These are phyloP conservation scores for Schizosaccharomyces pombe DNA, from an alignment of 805 yeast species.

Conservation along the genomic window DNA sequence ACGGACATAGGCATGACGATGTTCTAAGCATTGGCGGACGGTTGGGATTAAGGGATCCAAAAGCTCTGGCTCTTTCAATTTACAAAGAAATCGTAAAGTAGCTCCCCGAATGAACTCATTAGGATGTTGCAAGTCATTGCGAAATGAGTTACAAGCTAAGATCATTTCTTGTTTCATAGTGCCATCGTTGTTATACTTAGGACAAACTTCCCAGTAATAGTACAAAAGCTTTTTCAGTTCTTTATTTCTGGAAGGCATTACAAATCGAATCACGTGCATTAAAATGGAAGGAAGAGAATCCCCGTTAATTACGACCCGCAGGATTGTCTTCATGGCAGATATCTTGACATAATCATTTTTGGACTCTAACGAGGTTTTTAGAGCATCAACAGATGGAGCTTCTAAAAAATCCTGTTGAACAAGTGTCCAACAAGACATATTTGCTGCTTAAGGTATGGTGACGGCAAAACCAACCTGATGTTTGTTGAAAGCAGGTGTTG, in stretches of 20 bases:
- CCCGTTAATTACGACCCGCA: slow-evolving; percentile 73
- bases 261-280: slow-evolving; percentile 91
- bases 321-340: slow-evolving; percentile 69
- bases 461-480: background rate
- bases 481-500: background rate
- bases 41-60: slow-evolving; percentile 89
- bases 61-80: slow-evolving; percentile 76
- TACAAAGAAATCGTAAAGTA: slow-evolving; percentile 73
- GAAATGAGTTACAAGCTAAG: slow-evolving; percentile 82
- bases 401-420: slow-evolving; percentile 9
- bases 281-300: slow-evolving; percentile 61
- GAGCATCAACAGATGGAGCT: slow-evolving; percentile 38
- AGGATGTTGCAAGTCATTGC: slow-evolving; percentile 92
- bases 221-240: slow-evolving; percentile 77
- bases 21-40: slow-evolving; percentile 72
- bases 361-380: slow-evolving; percentile 57
- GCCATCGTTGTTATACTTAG: slow-evolving; percentile 69
- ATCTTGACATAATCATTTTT: slow-evolving; percentile 74
- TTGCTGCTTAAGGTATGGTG: background rate
- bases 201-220: slow-evolving; percentile 94
- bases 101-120: slow-evolving; percentile 92
- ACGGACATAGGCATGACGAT: slow-evolving; percentile 93
- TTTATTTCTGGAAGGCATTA: slow-evolving; percentile 87
- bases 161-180: slow-evolving; percentile 88
- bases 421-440: slow-evolving; percentile 2